Evolutionary conservation across 768 basidiomycete species (phyloP), one percentile per base, ranked within the genome.

Genomic region (Lactarius indigo): DNA sequence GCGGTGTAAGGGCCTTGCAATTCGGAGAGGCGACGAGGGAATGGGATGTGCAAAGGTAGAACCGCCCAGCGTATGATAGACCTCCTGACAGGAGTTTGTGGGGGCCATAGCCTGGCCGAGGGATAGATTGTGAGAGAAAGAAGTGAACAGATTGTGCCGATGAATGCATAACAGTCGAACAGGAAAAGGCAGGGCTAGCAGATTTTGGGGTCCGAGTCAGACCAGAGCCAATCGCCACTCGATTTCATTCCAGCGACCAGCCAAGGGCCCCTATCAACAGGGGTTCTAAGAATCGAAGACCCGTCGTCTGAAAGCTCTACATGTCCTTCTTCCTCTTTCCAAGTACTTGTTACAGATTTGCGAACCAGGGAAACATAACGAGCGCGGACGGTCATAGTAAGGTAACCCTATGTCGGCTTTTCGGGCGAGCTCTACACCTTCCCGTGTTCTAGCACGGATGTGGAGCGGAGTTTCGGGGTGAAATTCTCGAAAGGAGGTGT

Each of bases 51-150:
- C 20, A 28, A 41, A 37, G 15, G n/a, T 52, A 54, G 57, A 18
- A 18, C 50, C 30, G 54, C 31, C 28, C 30, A 33, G 31, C 30
- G 42, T 56, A 41, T 39, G 28, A 18, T 23, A 30, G 3, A 37
- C 57, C 65, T 59, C 47, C 31, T 59, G 57, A 59, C 30, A 63
- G 57, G 65, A 57, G 31, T 63, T 54, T 54, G 61, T 35, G 57
- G 65, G 65, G n/a, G 65, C 37, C 65, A 66, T 66, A 54, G 61
- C 35, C 50, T 63, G 57, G 39, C 30, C 47, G 28, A 41, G 35
- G 56, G 18, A 62, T 66, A 66, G 65, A 28, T 57, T 66, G 61
- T 66, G 65, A 31, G 57, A 3, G 65, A 47, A 63, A 54, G 57
- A 66, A 30, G 23, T 47, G 61, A 66, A 63, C 56, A 57, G 30